Percentiles rank a stretch among this genome's conserved stretches.
Evolutionary conservation across 208 protist species (phyloP).

Genomic region (Porcisia hertigi): DNA sequence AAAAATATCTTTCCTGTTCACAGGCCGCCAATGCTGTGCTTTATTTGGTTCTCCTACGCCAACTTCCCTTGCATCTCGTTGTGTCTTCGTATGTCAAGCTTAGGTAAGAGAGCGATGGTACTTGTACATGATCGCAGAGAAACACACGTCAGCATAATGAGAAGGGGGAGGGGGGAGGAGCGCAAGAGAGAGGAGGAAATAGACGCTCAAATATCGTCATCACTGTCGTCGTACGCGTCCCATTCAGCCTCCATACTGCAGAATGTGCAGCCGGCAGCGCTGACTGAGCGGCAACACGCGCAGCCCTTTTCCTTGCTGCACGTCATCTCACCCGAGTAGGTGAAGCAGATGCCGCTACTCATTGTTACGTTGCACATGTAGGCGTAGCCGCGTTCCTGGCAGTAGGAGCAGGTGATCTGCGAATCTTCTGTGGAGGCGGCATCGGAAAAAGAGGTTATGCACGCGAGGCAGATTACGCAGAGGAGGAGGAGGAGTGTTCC

Average conservation of each 20-base stretch:
- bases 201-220: constrained; percentile 17
- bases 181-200: not conserved
- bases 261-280: constrained; percentile 29
- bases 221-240: constrained; percentile 32
- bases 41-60: too few relatives aligned
- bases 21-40: too few relatives aligned
- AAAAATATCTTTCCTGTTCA: too few relatives aligned
- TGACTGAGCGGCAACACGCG: constrained; percentile 31
- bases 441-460: not conserved
- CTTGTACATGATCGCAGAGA: not conserved
- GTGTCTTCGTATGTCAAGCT: too few relatives aligned
- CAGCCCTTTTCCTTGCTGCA: constrained; percentile 30
- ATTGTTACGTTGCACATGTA: constrained; percentile 47
- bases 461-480: not conserved
- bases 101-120: too few relatives aligned
- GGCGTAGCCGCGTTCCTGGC: constrained; percentile 38
- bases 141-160: not conserved
- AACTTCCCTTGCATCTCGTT: too few relatives aligned
- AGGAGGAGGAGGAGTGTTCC: not conserved
- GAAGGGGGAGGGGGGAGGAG: not conserved
- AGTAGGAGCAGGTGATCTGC: constrained; percentile 36
- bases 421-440: not conserved
- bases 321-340: constrained; percentile 21
- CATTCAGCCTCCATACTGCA: constrained; percentile 36
- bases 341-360: constrained; percentile 27